Percentiles rank a stretch among this genome's conserved stretches.
These are phyloP conservation scores for Sporothrix sp. DNA, from an alignment of 2,329 filamentous ascomycete genomes.

Conservation along the genomic window DNA sequence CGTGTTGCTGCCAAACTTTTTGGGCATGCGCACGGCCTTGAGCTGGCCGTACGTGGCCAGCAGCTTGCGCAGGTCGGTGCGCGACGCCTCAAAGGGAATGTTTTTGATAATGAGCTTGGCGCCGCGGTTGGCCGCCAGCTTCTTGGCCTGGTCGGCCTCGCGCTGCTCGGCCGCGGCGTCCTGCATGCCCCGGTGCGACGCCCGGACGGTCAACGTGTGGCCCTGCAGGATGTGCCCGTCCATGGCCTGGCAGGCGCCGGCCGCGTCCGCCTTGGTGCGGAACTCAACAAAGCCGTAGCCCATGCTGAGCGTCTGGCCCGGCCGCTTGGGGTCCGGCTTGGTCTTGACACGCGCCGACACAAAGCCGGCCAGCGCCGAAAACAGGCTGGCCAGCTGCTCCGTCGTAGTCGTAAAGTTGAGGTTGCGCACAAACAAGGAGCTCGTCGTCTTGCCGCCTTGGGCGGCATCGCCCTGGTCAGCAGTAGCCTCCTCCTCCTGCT, in stretches of 20 bases:
- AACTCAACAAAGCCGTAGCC: slow-evolving; percentile 96
- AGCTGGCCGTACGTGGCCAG: slow-evolving; percentile 88
- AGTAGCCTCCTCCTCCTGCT: background rate
- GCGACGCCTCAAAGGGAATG: slow-evolving; percentile 87
- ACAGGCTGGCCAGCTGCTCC: slow-evolving; percentile 63
- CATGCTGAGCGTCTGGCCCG: slow-evolving; percentile 85
- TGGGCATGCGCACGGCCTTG: slow-evolving; percentile 83
- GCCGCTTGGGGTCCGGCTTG: slow-evolving; percentile 83
- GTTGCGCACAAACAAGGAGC: slow-evolving; percentile 89
- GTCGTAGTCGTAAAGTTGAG: slow-evolving; percentile 85
- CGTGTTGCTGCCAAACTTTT: slow-evolving; percentile 82
- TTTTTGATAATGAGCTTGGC: slow-evolving; percentile 99
- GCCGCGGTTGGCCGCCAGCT: slow-evolving; percentile 54
- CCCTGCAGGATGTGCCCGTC: slow-evolving; percentile 79
- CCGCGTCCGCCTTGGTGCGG: slow-evolving; percentile 63
- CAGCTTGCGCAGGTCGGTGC: slow-evolving; percentile 80
- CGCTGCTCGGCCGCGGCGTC: slow-evolving; percentile 83
- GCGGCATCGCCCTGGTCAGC: background rate
- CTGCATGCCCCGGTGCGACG: slow-evolving; percentile 67
- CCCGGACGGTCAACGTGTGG: slow-evolving; percentile 75
- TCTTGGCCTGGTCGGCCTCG: slow-evolving; percentile 75
- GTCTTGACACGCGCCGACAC: slow-evolving; percentile 85
- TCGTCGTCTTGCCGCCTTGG: slow-evolving; percentile 40
- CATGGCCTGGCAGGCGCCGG: slow-evolving; percentile 75
- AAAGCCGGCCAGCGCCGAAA: slow-evolving; percentile 77